Evolutionary conservation across 2,329 filamentous ascomycete genomes (phyloP), one percentile per base, ranked within the genome.

Genomic region (Diaporthe citrichinensis): DNA sequence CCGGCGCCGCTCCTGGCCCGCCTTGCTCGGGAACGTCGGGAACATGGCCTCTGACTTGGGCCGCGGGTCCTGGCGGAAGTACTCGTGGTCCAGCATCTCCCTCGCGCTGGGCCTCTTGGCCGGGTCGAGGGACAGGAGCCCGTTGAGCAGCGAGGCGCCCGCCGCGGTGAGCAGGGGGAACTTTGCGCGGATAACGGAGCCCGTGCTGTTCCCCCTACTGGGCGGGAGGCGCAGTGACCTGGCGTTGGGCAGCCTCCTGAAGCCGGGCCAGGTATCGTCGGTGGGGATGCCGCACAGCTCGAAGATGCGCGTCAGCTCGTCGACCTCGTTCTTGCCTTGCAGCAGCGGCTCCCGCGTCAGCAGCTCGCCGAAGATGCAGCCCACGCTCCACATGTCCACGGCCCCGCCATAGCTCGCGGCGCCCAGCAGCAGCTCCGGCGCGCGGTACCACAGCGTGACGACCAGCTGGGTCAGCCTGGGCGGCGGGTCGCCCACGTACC

Each of bases 361-460:
- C 4, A 99, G 90, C 86, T 99, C 97, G 77, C 93, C 96, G 82
- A 99, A 98, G 81, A 99, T 95, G 85, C 97, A 98, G 17, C 97
- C 97, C 4, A 98, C 87, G 84, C 94, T 97, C 97, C 97, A 99
- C 90, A 98, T 94, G 85, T 98, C 97, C 79, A 98, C 89, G 76
- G 94, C 91, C 1, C 89, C 86, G 76, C 90, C 92, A 85, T 99
- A 99, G 23, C 88, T 89, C 49, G 90, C 90, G 0, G 94, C 88
- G 8, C 97, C 97, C 4, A 98, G 91, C 2, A 99, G 90, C 15
- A 98, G 90, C 84, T 98, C 97, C 0, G 97, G 97, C 0, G 94
- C 90, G 74, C 97, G 94, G 84, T 99, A 99, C 97, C 97, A 99
- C 9, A 99, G 90, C 9, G 97, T 99, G 25, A 98, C 96, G 77